Evolutionary conservation across 2,329 filamentous ascomycete species (phyloP).

Genomic region (Exophiala phaeomuriformis): DNA sequence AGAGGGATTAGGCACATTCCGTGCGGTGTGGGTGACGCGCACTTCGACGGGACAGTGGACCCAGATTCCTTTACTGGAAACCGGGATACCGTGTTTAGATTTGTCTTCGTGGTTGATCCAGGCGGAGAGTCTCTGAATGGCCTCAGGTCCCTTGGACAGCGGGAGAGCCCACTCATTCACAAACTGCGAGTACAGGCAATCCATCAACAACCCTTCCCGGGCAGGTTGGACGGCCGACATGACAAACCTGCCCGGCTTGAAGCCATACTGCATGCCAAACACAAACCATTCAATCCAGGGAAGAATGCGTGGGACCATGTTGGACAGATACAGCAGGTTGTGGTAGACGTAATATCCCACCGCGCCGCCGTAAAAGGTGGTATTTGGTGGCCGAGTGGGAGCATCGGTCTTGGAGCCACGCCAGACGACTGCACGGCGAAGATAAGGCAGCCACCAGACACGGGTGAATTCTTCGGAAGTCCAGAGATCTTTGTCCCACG

Average conservation of each 20-base stretch:
- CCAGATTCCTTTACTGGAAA: slow-evolving; percentile 69
- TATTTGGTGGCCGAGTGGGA: slow-evolving; percentile 51
- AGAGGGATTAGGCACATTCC: slow-evolving; percentile 31
- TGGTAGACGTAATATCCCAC: slow-evolving; percentile 89
- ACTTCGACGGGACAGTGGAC: slow-evolving; percentile 90
- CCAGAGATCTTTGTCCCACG: slow-evolving; percentile 73
- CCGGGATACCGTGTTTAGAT: slow-evolving; percentile 61
- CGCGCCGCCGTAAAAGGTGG: slow-evolving; percentile 70
- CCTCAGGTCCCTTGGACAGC: slow-evolving; percentile 76
- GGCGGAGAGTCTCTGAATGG: slow-evolving; percentile 69
- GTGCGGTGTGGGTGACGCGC: slow-evolving; percentile 65
- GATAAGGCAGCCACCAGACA: slow-evolving; percentile 97
- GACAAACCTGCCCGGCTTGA: slow-evolving; percentile 56
- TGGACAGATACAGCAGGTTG: slow-evolving; percentile 73
- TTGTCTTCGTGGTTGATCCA: slow-evolving; percentile 73
- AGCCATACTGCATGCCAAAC: slow-evolving; percentile 96
- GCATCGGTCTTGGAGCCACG: slow-evolving; percentile 69
- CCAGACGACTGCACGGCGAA: slow-evolving; percentile 81
- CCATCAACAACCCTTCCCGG: slow-evolving; percentile 78
- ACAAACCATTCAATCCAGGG: slow-evolving; percentile 94
- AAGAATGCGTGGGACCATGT: slow-evolving; percentile 68
- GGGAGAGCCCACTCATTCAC: slow-evolving; percentile 98
- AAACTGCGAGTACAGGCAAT: slow-evolving; percentile 96
- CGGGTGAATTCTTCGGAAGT: slow-evolving; percentile 78
- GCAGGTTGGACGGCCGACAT: slow-evolving; percentile 73